phyloP scores from a whole-genome alignment of 1,284 basidiomycete genomes.

The Tilletia setariae region DNA sequence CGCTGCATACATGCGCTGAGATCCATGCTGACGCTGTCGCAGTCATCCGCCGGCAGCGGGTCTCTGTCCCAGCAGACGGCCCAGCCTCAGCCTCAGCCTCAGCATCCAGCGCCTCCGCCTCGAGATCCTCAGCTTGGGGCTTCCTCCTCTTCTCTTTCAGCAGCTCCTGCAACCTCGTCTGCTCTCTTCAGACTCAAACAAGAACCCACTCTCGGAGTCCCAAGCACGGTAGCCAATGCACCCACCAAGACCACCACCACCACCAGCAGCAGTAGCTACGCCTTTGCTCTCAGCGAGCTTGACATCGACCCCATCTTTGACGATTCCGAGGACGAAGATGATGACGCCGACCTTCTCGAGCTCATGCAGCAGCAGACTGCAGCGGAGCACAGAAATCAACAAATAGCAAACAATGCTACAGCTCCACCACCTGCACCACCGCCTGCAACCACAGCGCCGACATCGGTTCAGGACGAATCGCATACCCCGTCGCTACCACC shows the following conservation, averaged over 20 bases:
- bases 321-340: neutral
- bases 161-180: too few relatives aligned
- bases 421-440: too few relatives aligned
- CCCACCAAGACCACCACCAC: neutral
- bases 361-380: constrained; percentile 3
- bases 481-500: neutral
- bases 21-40: too few relatives aligned
- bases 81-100: neutral
- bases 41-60: too few relatives aligned
- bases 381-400: neutral
- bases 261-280: neutral
- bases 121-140: neutral
- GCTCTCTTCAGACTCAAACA: too few relatives aligned
- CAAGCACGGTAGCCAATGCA: too few relatives aligned
- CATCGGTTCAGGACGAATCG: neutral
- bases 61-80: neutral
- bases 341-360: neutral
- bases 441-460: too few relatives aligned
- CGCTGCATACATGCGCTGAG: too few relatives aligned
- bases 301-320: constrained; percentile 4
- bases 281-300: neutral
- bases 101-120: neutral
- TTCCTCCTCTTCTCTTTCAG: too few relatives aligned
- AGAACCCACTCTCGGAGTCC: too few relatives aligned
- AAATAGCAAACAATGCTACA: neutral